These are phyloP conservation scores for Sarcodon aspratus DNA, from an alignment of 768 basidiomycete genomes.

Conservation along the genomic window DNA sequence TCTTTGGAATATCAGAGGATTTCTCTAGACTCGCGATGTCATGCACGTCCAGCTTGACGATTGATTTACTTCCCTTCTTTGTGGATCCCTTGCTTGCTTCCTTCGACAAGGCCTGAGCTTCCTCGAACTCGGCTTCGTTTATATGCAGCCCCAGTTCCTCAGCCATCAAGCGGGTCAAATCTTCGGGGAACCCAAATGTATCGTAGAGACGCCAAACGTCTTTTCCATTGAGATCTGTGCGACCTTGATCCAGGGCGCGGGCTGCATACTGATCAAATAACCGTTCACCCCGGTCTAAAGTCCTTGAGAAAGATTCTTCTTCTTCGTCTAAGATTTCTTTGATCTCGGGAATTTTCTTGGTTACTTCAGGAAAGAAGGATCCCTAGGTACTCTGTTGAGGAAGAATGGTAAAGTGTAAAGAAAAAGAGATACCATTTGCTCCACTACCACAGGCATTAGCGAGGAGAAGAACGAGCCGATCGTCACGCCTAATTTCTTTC, in stretches of 20 bases:
- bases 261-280: constrained; percentile 84
- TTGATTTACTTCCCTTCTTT: constrained; percentile 57
- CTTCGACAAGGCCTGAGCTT: constrained; percentile 79
- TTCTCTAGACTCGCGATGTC: constrained; percentile 83
- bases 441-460: constrained; percentile 79
- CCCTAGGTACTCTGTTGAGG: background rate
- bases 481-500: constrained; percentile 86
- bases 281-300: constrained; percentile 92
- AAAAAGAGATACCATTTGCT: constrained; percentile 59
- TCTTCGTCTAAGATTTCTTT: constrained; percentile 96
- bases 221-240: constrained; percentile 66
- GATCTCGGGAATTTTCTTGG: constrained; percentile 67
- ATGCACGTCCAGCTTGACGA: constrained; percentile 90
- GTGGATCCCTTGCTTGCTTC: constrained; percentile 81
- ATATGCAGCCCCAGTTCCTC: constrained; percentile 80
- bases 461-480: constrained; percentile 95
- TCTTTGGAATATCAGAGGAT: constrained; percentile 70
- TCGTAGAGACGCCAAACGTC: constrained; percentile 98
- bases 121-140: constrained; percentile 83
- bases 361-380: constrained; percentile 81
- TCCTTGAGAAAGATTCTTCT: constrained; percentile 95
- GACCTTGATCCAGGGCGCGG: constrained; percentile 49
- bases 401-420: background rate
- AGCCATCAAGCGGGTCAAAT: constrained; percentile 94
- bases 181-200: constrained; percentile 96